Base-by-base conservation (phyloP, 2,329 filamentous ascomycete genomes). In the Penicillium sclerotigenum region DNA sequence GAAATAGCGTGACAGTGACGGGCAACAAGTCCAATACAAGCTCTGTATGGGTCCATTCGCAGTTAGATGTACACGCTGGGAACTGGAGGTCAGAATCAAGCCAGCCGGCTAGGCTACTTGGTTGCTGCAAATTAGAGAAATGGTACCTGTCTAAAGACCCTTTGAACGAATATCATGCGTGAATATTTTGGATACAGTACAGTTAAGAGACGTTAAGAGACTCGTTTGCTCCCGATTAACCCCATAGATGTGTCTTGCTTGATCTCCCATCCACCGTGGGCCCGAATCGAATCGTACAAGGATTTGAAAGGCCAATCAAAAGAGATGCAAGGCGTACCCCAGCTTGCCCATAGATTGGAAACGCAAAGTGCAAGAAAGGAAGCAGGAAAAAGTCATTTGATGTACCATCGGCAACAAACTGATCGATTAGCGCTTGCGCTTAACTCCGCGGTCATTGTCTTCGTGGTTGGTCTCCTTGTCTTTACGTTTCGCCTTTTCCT, bases 401-500 rank as follows among this genome's bases (percentile, higher is more conserved):
- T n/a, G 7, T 14, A 24, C n/a, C 7, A 36, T 20, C n/a, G 14
- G 20, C 18, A 47, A 47, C 18, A 43, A 14, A 16, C 38, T 41
- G 36, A 11, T 45, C 33, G 20, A 61, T 64, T 61, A 87, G 46
- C 87, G 82, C 75, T 93, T 92, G 68, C 89, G 86, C 76, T 92
- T 91, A 78, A 87, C 90, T 3, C 88, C 77, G 43, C 71, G 77
- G 31, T 85, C 83, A 50, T 83, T 81, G 47, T 83, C 83, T 22
- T 81, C 78, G 24, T 79, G 61, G 2, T 76, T 77, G 47, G 74
- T 75, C 61, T 87, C 83, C 59, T 79, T 77, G 65, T 87, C 84
- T 71, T 86, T 85, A 72, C 77, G 81, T 67, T 81, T 83, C 1
- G 84, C 92, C 80, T 96, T 96, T 75, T 87, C 87, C 79, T 97